phyloP scores from a whole-genome alignment of 2,329 filamentous ascomycete species.

The Mollisia scopiformis region DNA sequence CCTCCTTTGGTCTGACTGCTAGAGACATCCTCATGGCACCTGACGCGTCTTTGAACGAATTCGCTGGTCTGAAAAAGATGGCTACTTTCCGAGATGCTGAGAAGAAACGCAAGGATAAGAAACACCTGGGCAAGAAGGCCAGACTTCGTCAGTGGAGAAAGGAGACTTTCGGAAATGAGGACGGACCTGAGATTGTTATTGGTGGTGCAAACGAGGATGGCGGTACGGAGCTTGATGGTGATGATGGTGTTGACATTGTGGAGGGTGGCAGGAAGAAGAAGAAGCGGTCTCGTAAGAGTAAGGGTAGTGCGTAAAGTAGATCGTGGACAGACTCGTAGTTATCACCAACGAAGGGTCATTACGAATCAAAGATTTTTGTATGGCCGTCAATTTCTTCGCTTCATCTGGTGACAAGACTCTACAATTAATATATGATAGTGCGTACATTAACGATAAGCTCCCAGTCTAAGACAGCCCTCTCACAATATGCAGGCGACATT shows the following conservation, averaged over 20 bases:
- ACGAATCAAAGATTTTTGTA: background rate
- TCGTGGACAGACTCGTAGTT: background rate
- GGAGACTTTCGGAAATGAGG: slow-evolving; percentile 61
- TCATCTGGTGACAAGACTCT: no score
- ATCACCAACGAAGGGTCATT: background rate
- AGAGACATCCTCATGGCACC: slow-evolving; percentile 89
- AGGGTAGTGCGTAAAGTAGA: slow-evolving; percentile 12
- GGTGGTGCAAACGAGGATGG: slow-evolving; percentile 22
- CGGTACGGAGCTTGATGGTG: slow-evolving; percentile 28
- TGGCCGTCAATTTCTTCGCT: background rate
- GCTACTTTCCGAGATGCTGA: slow-evolving; percentile 85
- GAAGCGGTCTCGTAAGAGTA: slow-evolving; percentile 51
- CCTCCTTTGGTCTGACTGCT: slow-evolving; percentile 85
- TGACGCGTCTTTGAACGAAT: slow-evolving; percentile 85
- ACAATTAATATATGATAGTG: no score
- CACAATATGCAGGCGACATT: no score
- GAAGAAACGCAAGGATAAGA: slow-evolving; percentile 88
- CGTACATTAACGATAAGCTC: no score
- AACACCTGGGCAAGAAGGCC: slow-evolving; percentile 90
- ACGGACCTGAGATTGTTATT: slow-evolving; percentile 38
- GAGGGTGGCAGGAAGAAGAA: slow-evolving; percentile 49
- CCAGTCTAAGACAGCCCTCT: no score
- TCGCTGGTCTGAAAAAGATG: slow-evolving; percentile 91
- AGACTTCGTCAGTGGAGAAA: slow-evolving; percentile 83
- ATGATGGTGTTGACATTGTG: slow-evolving; percentile 37